Base-by-base conservation (phyloP, 2,329 filamentous ascomycete genomes). In the Alternaria postmessia region DNA sequence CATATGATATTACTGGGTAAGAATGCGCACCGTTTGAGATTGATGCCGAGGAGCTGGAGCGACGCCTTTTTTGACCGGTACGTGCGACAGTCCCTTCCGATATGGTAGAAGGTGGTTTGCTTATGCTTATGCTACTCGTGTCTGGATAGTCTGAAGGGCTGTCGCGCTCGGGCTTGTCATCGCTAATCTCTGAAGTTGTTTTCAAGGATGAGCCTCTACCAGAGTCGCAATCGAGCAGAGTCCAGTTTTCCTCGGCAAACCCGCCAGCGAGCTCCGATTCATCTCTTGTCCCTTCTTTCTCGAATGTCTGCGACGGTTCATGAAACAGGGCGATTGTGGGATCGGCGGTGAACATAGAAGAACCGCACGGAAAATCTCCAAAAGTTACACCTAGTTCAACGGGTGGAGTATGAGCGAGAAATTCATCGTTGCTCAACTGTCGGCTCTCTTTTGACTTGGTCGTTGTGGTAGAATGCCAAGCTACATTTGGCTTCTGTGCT, bases 351-450 rank as follows among this genome's bases (percentile, higher is more conserved):
- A 66, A 67, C n/a, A 58, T 52, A 7, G 66, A 61, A 20, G 65
- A 60, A 4, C 64, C 65, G 30, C 66, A 64, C 7, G 74, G 67
- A 43, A 76, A 75, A 51, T 75, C 73, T 8, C 62, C 73, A 47
- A 75, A 76, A 0, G 68, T 74, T 1, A 75, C 38, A 5, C 67
- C 70, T n/a, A 71, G 36, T 12, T 70, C 67, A n/a, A 56, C 38
- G 28, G 64, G 63, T 43, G 55, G 61, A 16, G 32, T 43, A 18
- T 44, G 53, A 36, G 64, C 20, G 20, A 59, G 32, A 14, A 59
- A 57, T 7, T 32, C 49, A 26, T 55, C 59, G 34, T 44, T 54
- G 22, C 39, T 57, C 16, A 51, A n/a, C n/a, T 14, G 20, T 16
- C 14, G 32, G 32, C 20, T n/a, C 11, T 57, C 42, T 53, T 22